Evolutionary conservation across 257 asterid genomes (phyloP), one percentile per base, ranked within the genome.

Genomic region (Capsicum baccatum): DNA sequence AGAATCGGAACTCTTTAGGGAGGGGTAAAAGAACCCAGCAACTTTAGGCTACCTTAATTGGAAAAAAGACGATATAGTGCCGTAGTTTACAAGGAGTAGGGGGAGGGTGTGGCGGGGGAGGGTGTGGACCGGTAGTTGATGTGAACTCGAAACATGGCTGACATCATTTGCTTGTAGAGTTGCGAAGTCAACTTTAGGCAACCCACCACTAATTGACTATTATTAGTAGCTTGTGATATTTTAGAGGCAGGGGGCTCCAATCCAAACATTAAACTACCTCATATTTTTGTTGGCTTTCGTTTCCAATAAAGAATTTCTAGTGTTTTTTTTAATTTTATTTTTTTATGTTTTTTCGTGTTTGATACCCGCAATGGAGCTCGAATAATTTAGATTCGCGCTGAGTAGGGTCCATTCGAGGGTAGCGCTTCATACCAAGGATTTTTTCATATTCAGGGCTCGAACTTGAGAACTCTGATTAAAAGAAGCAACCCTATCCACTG

Each of bases 161-260:
- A 50, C 13, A 48, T 21, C 13, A 69, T 69, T 74, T 50, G 81
- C 12, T 74, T 74, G 60, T 74, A 74, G 44, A 74, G 13, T 21
- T 11, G 63, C 42, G 21, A 21, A 50, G 62, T 52, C 81, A 52
- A 76, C 62, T 74, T 74, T 21, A 62, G 58, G 44, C 44, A 39
- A 39, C 44, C 62, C 21, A 48, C 60, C 81, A 52, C 14, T 12
- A 76, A 21, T 76, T 21, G 47, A 52, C 47, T 50, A 42, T 17
- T 50, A 74, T 19, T 14, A 74, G 17, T 12, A 74, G 11, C 39
- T 50, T 21, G 21, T 68, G 13, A 74, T 76, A 19, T 74, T 74
- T 73, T 50, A 50, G 62, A 50, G 81, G 44, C 47, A 50, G 62
- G 13, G 73, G 47, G 81, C 52, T 62, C 62, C 81, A 21, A 44